Conservation (phyloP, 2,329 filamentous ascomycete species). For the Aspergillus alliaceus region DNA sequence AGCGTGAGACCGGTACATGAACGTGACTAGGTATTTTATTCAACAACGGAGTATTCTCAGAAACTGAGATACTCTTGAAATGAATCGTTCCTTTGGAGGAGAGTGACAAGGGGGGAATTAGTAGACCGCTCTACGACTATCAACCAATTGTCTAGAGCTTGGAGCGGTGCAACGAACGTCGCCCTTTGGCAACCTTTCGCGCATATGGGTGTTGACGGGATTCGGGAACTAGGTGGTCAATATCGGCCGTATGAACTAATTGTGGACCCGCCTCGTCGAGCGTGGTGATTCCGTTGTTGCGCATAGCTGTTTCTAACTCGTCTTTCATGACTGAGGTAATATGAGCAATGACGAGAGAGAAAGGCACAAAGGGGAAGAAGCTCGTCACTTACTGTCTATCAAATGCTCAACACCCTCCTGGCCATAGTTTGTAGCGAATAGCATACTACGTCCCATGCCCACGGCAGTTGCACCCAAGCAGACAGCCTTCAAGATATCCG, state of each 20-base stretch:
- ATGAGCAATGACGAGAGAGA: constrained; percentile 2
- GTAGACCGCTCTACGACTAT: neutral
- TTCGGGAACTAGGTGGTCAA: constrained; percentile 51
- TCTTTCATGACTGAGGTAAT: constrained; percentile 42
- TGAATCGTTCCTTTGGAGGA: no score
- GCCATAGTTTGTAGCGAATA: constrained; percentile 56
- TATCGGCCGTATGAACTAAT: constrained; percentile 48
- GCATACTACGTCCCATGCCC: constrained; percentile 54
- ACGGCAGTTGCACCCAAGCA: constrained; percentile 56
- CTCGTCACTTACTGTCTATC: constrained; percentile 52
- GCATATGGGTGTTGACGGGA: constrained; percentile 45
- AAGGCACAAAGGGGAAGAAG: neutral
- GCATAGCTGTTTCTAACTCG: constrained; percentile 51
- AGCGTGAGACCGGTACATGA: neutral
- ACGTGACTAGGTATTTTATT: neutral
- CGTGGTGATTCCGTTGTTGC: constrained; percentile 47
- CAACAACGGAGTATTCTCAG: neutral
- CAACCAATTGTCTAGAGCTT: constrained; percentile 26
- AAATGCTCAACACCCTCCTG: constrained; percentile 56
- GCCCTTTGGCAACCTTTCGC: constrained; percentile 32
- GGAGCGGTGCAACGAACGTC: constrained; percentile 15
- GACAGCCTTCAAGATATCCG: constrained; percentile 56
- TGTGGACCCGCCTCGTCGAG: constrained; percentile 46
- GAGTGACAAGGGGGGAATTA: neutral
- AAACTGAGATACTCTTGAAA: neutral